Evolutionary conservation across 2,329 filamentous ascomycete species (phyloP).

Genomic region (Chaetomiaceae sp.): DNA sequence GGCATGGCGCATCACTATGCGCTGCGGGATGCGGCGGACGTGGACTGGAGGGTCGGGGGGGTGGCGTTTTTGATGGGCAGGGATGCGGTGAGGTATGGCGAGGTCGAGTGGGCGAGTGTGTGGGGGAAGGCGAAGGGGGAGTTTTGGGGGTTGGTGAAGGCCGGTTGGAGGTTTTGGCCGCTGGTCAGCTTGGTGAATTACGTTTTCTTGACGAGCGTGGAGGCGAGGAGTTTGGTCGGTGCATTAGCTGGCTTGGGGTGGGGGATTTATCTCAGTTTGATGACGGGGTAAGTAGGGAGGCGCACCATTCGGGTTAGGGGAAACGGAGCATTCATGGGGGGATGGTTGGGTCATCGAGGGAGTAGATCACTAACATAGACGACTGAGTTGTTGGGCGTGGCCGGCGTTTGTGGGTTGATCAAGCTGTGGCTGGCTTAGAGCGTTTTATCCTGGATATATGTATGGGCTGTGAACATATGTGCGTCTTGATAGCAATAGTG

Average conservation of each 20-base stretch:
- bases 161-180: constrained; percentile 70
- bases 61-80: constrained; percentile 35
- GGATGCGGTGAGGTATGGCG: constrained; percentile 39
- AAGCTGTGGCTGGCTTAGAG: too few relatives aligned
- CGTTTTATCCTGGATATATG: too few relatives aligned
- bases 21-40: constrained; percentile 28
- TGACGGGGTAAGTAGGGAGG: constrained; percentile 44
- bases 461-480: too few relatives aligned
- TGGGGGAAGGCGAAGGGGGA: constrained; percentile 46
- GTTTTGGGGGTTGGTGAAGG: constrained; percentile 60
- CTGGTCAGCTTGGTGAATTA: constrained; percentile 64
- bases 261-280: constrained; percentile 66
- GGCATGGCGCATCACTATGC: constrained; percentile 43
- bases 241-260: constrained; percentile 65
- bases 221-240: constrained; percentile 61
- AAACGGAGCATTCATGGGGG: not conserved
- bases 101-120: constrained; percentile 44
- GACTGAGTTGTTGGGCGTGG: too few relatives aligned
- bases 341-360: too few relatives aligned
- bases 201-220: constrained; percentile 58
- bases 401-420: not conserved
- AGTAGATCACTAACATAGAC: not conserved
- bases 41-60: constrained; percentile 22
- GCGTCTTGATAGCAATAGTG: too few relatives aligned
- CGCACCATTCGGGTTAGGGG: not conserved